phyloP scores from a whole-genome alignment of 2,329 filamentous ascomycete species.

The Talaromyces atroroseus region DNA sequence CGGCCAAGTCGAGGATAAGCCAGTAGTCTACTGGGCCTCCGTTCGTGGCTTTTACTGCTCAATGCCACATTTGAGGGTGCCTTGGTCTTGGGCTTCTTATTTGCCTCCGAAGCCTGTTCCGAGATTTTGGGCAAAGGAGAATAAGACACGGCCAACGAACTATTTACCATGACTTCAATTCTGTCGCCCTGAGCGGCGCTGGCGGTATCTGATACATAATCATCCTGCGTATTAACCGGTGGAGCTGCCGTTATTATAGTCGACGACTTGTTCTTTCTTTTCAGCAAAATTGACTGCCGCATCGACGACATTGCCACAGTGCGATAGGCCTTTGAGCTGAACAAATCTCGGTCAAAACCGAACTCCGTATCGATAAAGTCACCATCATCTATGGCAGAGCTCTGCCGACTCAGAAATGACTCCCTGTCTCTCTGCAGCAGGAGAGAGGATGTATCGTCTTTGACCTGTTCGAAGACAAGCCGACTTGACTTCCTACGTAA shows the following conservation, averaged over 20 bases:
- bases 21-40: not conserved
- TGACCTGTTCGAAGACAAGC: not conserved
- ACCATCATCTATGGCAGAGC: not conserved
- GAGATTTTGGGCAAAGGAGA: not conserved
- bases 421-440: not conserved
- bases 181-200: not conserved
- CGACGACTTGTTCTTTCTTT: not conserved
- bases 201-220: not conserved
- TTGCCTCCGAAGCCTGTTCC: not conserved
- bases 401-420: not conserved
- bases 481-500: not conserved
- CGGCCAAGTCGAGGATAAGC: not conserved
- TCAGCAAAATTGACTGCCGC: not conserved
- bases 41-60: not conserved
- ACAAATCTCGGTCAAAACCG: not conserved
- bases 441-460: not conserved
- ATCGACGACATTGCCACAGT: not conserved
- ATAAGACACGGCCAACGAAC: not conserved
- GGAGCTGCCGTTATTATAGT: not conserved
- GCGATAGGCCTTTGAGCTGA: slow-evolving; percentile 1
- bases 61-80: not conserved
- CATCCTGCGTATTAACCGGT: not conserved
- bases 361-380: not conserved
- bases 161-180: not conserved
- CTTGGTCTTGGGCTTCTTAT: not conserved